These are phyloP conservation scores for Hemisphaericaspora nanyangensis DNA, from an alignment of 805 yeast species.

Conservation along the genomic window DNA sequence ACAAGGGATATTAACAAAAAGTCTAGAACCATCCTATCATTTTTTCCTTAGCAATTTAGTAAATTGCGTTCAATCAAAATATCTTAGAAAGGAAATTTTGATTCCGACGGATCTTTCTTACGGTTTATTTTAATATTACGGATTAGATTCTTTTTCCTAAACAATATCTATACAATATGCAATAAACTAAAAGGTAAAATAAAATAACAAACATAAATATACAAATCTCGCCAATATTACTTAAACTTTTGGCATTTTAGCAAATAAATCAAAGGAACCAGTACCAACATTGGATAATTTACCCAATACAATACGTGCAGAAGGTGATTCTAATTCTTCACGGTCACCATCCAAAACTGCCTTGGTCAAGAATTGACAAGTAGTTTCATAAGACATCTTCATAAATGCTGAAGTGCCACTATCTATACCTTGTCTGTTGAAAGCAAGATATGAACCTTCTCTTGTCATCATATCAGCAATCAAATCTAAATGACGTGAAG, in stretches of 20 bases:
- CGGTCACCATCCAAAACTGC: slow-evolving; percentile 90
- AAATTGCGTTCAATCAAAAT: no score
- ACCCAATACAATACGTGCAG: slow-evolving; percentile 91
- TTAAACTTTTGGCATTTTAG: slow-evolving; percentile 37
- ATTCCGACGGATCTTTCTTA: no score
- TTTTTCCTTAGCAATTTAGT: no score
- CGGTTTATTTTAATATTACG: no score
- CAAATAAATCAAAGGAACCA: slow-evolving; percentile 83
- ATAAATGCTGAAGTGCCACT: slow-evolving; percentile 91
- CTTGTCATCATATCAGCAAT: slow-evolving; percentile 99
- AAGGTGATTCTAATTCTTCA: slow-evolving; percentile 86
- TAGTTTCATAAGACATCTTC: slow-evolving; percentile 99
- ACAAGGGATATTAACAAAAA: no score
- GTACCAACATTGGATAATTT: slow-evolving; percentile 90
- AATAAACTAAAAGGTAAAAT: not conserved
- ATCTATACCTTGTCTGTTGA: slow-evolving; percentile 98
- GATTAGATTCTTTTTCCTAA: no score
- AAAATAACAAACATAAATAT: slow-evolving; percentile 1
- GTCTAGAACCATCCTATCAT: no score
- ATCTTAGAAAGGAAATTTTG: no score
- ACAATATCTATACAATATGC: not conserved
- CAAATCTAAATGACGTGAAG: slow-evolving; percentile 90
- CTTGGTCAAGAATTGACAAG: slow-evolving; percentile 94
- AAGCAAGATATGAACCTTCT: slow-evolving; percentile 94
- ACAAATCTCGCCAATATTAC: not conserved